Evolutionary conservation across 176 grass and related monocot species (phyloP), one percentile per base, ranked within the genome.

Genomic region (Ensete glaucum): DNA sequence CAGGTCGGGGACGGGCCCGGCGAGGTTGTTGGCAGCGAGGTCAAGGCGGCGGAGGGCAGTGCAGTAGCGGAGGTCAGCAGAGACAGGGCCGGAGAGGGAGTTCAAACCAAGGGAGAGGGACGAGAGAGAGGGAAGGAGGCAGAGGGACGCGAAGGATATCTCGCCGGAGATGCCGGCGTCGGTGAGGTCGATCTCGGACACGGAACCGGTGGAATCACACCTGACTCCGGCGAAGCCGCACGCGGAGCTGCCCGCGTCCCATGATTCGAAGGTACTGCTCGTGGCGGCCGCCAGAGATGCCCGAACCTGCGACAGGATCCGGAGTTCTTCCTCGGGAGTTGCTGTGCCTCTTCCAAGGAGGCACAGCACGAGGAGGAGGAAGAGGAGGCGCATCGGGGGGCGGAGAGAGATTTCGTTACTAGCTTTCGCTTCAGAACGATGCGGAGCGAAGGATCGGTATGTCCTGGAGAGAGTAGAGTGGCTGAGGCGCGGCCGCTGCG

Each of bases 21-120:
- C 14, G 75, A 77, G 11, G 8, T 25, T 11, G 11, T 77, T 77
- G 59, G 2, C 10, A 1, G 75, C 75, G 62, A 77, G 75, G 60
- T 77, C 59, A 11, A 77, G 59, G 49, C 49, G 48, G 19, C 8
- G 48, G 60, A 77, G 75, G 12, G 49, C 11, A 60, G 60, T 64
- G 75, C 75, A 77, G 60, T 23, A 53, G 6, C 75, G 9, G 50
- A 77, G 58, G 59, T 24, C 75, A 6, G 21, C 2, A 20, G 58
- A 24, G 49, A 77, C 24, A 1, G 0, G 0, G 11, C 75, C 75
- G 43, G 43, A 50, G n/a, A 77, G 75, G 60, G 19, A 24, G 48
- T 77, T 77, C 20, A 21, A 66, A 20, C 75, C 75, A 20, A 77
- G 20, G 8, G 75, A 52, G 13, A 77, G 75, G 3, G 12, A 11